Conservation (phyloP, 2,329 filamentous ascomycete genomes). For the Leptographium flavum region DNA sequence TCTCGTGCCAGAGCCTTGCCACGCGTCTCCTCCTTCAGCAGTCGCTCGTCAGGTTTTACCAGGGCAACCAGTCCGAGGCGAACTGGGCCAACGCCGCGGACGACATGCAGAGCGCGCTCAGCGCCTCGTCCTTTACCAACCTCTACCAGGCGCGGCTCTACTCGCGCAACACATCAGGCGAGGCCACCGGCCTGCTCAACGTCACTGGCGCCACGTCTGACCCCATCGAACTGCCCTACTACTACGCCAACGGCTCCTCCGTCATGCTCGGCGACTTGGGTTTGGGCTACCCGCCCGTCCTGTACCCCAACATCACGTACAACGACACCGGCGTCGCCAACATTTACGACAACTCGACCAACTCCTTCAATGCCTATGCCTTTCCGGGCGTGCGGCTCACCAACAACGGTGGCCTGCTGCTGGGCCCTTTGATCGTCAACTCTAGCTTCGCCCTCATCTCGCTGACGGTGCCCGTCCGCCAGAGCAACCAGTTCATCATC, state of each 20-base stretch:
- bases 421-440: conserved; percentile 65
- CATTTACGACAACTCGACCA: conserved; percentile 23
- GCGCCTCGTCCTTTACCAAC: conserved; percentile 38
- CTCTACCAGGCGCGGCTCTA: conserved; percentile 63
- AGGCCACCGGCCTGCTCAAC: conserved; percentile 43
- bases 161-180: conserved; percentile 49
- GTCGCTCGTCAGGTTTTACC: conserved; percentile 36
- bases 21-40: conserved; percentile 49
- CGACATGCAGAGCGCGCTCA: conserved; percentile 62
- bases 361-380: conserved; percentile 29
- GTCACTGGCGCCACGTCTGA: conserved; percentile 38
- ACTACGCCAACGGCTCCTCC: conserved; percentile 37
- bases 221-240: conserved; percentile 48
- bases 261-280: conserved; percentile 46
- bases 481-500: conserved; percentile 52
- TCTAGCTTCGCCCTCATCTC: conserved; percentile 62
- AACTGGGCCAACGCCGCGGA: conserved; percentile 46
- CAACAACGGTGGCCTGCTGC: conserved; percentile 45
- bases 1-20: conserved; percentile 56
- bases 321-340: conserved; percentile 27
- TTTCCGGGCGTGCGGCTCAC: conserved; percentile 37
- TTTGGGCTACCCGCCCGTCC: conserved; percentile 52
- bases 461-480: conserved; percentile 64
- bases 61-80: conserved; percentile 34
- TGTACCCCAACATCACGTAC: conserved; percentile 74